Conservation (phyloP, 2,329 filamentous ascomycete genomes). For the Geosmithia flava region DNA sequence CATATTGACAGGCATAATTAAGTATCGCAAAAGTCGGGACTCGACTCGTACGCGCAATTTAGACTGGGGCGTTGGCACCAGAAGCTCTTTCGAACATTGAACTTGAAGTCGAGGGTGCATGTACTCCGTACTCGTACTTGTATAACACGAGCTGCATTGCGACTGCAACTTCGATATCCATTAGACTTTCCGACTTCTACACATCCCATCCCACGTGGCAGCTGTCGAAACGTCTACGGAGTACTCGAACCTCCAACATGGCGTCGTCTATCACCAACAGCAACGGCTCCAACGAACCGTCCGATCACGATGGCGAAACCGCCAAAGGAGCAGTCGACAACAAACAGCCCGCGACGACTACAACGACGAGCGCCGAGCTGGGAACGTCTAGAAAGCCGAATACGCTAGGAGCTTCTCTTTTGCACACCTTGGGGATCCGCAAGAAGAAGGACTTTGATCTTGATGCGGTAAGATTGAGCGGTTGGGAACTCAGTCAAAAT, state of each 20-base stretch:
- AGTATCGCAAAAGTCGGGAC: neutral
- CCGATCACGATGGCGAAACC: neutral
- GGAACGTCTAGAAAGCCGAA: neutral
- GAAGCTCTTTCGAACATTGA: neutral
- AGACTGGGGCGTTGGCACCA: neutral
- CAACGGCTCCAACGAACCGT: neutral
- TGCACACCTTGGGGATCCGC: neutral
- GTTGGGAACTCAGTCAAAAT: neutral
- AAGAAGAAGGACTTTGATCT: conserved; percentile 13
- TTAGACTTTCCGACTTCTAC: neutral
- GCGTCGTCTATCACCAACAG: neutral
- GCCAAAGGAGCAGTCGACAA: neutral
- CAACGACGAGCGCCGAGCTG: neutral
- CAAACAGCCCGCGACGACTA: neutral
- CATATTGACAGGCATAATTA: too few relatives aligned
- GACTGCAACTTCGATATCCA: neutral
- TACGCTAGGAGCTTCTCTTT: neutral
- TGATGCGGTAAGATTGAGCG: conserved; percentile 8
- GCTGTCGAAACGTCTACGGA: neutral
- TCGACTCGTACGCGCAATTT: too few relatives aligned
- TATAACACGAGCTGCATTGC: neutral
- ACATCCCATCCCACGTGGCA: neutral
- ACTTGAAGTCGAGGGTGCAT: neutral
- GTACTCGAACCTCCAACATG: neutral
- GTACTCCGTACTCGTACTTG: neutral